These are phyloP conservation scores for Colletotrichum spinosum DNA, from an alignment of 2,329 filamentous ascomycete genomes.

Conservation along the genomic window DNA sequence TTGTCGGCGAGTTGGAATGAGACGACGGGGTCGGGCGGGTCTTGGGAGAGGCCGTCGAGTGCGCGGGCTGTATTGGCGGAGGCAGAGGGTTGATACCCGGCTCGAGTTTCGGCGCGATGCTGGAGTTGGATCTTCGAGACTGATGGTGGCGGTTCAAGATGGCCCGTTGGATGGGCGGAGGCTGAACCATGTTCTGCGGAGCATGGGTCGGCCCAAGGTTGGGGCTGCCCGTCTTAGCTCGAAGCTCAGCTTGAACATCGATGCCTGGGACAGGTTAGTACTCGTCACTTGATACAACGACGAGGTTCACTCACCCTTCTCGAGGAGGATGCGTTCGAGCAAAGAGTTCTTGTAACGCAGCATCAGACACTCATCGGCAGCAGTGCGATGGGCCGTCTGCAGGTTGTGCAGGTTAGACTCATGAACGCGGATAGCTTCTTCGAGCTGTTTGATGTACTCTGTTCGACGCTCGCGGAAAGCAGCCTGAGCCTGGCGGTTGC, in stretches of 20 bases:
- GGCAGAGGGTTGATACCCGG: conserved; percentile 60
- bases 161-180: conserved; percentile 82
- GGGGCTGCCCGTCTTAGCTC: conserved; percentile 90
- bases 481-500: conserved; percentile 96
- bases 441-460: conserved; percentile 99
- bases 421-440: conserved; percentile 96
- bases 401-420: conserved; percentile 93
- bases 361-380: conserved; percentile 97
- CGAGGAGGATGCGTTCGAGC: conserved; percentile 92
- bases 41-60: conserved; percentile 74
- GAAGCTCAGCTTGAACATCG: conserved; percentile 95
- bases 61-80: conserved; percentile 54
- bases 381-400: conserved; percentile 92
- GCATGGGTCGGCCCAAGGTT: conserved; percentile 77
- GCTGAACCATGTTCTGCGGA: conserved; percentile 76
- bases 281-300: neutral
- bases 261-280: conserved; percentile 70
- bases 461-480: conserved; percentile 96
- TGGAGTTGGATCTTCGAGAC: conserved; percentile 76
- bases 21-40: conserved; percentile 86
- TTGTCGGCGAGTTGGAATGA: conserved; percentile 71
- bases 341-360: conserved; percentile 98
- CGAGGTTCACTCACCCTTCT: conserved; percentile 76
- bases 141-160: conserved; percentile 86
- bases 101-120: conserved; percentile 81